phyloP scores from a whole-genome alignment of 164 flowering plant genomes.

The Vitis riparia region DNA sequence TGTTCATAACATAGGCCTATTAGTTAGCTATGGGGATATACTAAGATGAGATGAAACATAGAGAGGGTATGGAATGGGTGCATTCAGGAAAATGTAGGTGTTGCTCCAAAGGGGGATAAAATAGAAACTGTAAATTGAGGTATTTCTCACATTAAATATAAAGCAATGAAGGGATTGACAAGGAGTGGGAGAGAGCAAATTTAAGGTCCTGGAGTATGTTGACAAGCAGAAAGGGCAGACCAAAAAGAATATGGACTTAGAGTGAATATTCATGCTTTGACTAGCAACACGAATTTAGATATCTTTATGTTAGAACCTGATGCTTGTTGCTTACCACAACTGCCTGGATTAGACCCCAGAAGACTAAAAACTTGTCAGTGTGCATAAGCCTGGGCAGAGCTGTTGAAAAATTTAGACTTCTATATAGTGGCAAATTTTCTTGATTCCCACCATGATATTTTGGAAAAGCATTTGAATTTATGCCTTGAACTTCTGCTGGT shows the following conservation, averaged over 20 bases:
- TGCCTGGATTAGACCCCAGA: not conserved
- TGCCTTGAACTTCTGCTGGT: too few relatives aligned
- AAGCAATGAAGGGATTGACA: not conserved
- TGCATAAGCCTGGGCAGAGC: too few relatives aligned
- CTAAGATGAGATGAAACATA: not conserved
- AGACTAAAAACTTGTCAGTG: not conserved
- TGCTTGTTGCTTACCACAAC: not conserved
- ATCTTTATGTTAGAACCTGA: not conserved
- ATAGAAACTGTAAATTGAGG: not conserved
- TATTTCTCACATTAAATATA: not conserved
- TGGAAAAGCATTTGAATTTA: too few relatives aligned
- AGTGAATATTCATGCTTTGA: too few relatives aligned
- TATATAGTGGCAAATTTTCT: too few relatives aligned
- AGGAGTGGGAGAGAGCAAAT: not conserved
- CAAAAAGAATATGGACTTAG: too few relatives aligned
- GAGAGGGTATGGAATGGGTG: too few relatives aligned
- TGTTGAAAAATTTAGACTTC: too few relatives aligned
- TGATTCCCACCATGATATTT: too few relatives aligned
- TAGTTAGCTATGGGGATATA: not conserved
- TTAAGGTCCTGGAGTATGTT: not conserved
- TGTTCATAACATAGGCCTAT: not conserved
- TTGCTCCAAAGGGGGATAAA: not conserved
- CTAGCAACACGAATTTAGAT: not conserved
- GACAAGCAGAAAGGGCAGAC: not conserved
- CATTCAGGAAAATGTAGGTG: not conserved